Conservation (phyloP, 371 early-diverging fungal genomes). For the Apophysomyces variabilis region DNA sequence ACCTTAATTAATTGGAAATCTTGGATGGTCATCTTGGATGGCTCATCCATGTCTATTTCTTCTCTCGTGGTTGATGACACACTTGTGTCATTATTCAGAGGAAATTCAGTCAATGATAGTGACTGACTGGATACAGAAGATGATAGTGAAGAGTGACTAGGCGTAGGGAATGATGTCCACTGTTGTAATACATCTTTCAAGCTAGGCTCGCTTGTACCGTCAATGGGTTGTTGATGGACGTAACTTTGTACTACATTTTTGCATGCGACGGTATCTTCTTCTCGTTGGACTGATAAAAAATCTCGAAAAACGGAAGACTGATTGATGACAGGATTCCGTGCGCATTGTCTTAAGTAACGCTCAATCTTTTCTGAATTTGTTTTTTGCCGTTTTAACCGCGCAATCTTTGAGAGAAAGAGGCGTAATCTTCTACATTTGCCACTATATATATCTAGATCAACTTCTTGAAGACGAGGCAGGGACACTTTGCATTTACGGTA, state of each 20-base stretch:
- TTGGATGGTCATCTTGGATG: slow-evolving; percentile 26
- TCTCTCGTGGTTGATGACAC: background rate
- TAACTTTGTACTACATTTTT: slow-evolving; percentile 30
- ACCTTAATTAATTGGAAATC: slow-evolving; percentile 61
- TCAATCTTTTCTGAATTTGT: slow-evolving; percentile 53
- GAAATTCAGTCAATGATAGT: background rate
- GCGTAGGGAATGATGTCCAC: background rate
- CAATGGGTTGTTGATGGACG: slow-evolving; percentile 23
- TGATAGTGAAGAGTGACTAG: background rate
- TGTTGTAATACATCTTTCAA: background rate
- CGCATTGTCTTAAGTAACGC: slow-evolving; percentile 43
- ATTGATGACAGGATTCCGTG: slow-evolving; percentile 35
- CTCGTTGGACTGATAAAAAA: slow-evolving; percentile 49
- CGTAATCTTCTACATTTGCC: slow-evolving; percentile 24
- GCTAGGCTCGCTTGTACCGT: background rate
- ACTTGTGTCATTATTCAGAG: background rate
- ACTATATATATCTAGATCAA: slow-evolving; percentile 21
- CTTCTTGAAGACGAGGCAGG: slow-evolving; percentile 20
- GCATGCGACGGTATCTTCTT: slow-evolving; percentile 39
- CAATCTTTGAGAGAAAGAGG: slow-evolving; percentile 28
- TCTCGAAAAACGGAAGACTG: slow-evolving; percentile 50
- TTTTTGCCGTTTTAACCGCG: slow-evolving; percentile 27
- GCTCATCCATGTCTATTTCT: background rate
- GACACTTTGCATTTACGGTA: slow-evolving; percentile 37
- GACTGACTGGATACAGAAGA: background rate